Evolutionary conservation across 2,329 filamentous ascomycete genomes (phyloP), one percentile per base, ranked within the genome.

Genomic region (Truncatella angustata): DNA sequence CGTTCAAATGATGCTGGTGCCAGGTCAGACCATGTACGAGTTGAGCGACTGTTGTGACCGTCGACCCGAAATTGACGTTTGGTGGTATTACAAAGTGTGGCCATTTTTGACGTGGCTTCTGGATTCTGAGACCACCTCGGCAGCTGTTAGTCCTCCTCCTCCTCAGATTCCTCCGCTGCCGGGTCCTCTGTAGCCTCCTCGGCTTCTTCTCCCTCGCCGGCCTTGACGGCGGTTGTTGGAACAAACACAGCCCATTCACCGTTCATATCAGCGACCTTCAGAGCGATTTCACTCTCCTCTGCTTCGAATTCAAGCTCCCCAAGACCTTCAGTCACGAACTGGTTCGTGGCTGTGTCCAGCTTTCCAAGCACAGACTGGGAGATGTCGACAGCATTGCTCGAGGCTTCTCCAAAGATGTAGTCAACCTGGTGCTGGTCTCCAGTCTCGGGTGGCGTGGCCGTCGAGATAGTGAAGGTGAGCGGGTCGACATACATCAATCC

Each of bases 291-390:
- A 30, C 56, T 52, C 49, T 57, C 55, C 3, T 56, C 55, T 11
- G 26, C 54, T 42, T 57, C 51, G 35, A 57, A 56, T 40, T 57
- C 55, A 42, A 57, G 55, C 44, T 56, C 55, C 20, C 55, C 55
- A 11, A 57, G 51, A 5, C 48, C 48, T 7, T 50, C 47, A 11
- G 47, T 54, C 30, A 54, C 50, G 45, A 40, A 57, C 23, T 36
- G 40, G 45, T 47, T 47, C 2, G 55, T 57, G 2, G 55, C 49
- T 2, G 44, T 12, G 32, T 57, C 54, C 12, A 57, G 49, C 45
- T 46, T 54, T n/a, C 48, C 55, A 14, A 54, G 34, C 1, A 50
- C 21, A 3, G 47, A 51, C 26, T 54, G 32, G 18, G 43, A 24
- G 14, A 51, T 37, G 37, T 57, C 55, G 6, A 56, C 44, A 23